A percentile compares a stretch with the other conserved stretches of the same genome.
phyloP scores from a whole-genome alignment of 805 yeast genomes.

The Diddensiella transvaalensis region DNA sequence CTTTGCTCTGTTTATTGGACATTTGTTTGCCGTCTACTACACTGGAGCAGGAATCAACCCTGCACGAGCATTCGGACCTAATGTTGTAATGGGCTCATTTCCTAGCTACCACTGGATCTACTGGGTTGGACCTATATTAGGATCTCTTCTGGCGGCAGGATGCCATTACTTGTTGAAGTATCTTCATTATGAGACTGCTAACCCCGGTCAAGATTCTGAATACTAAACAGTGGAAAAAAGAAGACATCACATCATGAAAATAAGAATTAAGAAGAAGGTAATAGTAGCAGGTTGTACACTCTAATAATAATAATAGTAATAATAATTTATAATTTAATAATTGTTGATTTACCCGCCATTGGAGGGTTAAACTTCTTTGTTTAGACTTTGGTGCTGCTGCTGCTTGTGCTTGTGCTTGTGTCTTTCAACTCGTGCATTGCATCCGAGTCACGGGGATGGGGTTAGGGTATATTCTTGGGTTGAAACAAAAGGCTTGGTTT shows the following conservation, averaged over 20 bases:
- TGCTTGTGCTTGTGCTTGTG: too few relatives aligned
- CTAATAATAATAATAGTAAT: too few relatives aligned
- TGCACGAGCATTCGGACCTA: slow-evolving; percentile 84
- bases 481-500: too few relatives aligned
- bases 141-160: slow-evolving; percentile 61
- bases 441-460: too few relatives aligned
- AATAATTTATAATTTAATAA: too few relatives aligned
- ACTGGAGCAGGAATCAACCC: slow-evolving; percentile 94
- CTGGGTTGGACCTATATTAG: slow-evolving; percentile 85
- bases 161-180: slow-evolving; percentile 65
- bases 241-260: neutral
- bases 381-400: too few relatives aligned
- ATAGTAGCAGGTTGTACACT: too few relatives aligned
- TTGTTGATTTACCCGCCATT: too few relatives aligned
- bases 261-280: neutral
- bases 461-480: too few relatives aligned
- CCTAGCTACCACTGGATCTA: slow-evolving; percentile 87
- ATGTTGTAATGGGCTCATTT: slow-evolving; percentile 66
- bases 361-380: too few relatives aligned
- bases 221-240: slow-evolving; percentile 15
- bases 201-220: slow-evolving; percentile 67
- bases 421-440: too few relatives aligned
- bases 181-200: slow-evolving; percentile 63
- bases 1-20: slow-evolving; percentile 74
- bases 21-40: slow-evolving; percentile 73